Percentiles rank a stretch among this genome's conserved stretches.
Evolutionary conservation across 2,329 filamentous ascomycete species (phyloP).

Genomic region (Dothideomycetes sp.): DNA sequence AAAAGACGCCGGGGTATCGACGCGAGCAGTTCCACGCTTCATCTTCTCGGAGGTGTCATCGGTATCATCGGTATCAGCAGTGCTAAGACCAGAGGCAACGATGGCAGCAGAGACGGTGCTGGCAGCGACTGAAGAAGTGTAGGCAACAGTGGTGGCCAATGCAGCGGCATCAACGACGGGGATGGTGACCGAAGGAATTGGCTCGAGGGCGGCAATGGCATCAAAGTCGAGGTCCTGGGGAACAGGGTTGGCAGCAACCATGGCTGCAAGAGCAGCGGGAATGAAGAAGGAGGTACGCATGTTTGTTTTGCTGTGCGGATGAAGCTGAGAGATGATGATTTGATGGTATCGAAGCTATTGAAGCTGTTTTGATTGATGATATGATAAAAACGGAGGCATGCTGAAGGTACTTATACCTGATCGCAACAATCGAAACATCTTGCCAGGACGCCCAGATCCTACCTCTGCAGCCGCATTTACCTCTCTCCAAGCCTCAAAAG

Average conservation of each 20-base stretch:
- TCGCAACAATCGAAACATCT: no score
- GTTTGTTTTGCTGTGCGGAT: background rate
- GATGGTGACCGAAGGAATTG: slow-evolving; percentile 6
- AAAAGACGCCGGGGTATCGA: slow-evolving; percentile 12
- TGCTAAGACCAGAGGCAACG: slow-evolving; percentile 2
- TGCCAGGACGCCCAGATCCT: no score
- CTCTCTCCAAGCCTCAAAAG: no score
- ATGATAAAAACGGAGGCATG: no score
- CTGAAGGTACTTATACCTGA: no score
- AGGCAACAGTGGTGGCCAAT: slow-evolving; percentile 8
- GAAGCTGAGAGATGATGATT: background rate
- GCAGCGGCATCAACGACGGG: slow-evolving; percentile 8
- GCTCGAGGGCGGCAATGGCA: slow-evolving; percentile 8
- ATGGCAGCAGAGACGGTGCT: slow-evolving; percentile 2
- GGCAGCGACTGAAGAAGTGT: slow-evolving; percentile 8
- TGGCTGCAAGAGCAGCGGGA: slow-evolving; percentile 7
- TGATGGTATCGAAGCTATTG: background rate
- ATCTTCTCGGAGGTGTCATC: no score
- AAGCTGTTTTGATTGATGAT: background rate
- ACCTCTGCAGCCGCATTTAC: no score
- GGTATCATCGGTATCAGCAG: background rate
- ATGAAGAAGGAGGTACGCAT: slow-evolving; percentile 6
- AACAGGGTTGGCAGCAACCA: slow-evolving; percentile 6
- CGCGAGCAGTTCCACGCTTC: slow-evolving; percentile 3
- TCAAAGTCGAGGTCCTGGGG: slow-evolving; percentile 12